Evolutionary conservation across 1,139 yeast genomes (phyloP).

Genomic region (Nakaseomyces uthaithaninus): DNA sequence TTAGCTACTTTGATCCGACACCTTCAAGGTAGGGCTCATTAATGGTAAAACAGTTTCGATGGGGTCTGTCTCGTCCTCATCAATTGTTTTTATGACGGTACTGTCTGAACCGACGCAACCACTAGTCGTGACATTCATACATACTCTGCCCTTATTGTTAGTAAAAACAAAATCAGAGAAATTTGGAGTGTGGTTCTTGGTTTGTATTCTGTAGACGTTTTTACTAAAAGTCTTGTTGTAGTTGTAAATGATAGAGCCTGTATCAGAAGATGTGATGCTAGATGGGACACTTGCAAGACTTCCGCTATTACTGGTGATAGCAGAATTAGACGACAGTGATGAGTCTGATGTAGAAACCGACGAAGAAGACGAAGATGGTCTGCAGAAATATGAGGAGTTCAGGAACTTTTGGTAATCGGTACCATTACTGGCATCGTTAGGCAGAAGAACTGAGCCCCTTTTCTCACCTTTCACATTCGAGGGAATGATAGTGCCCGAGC

Average conservation of each 20-base stretch:
- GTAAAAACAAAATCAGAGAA: neutral
- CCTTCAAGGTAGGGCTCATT: neutral
- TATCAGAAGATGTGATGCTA: slow-evolving; percentile 1
- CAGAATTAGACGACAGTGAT: neutral
- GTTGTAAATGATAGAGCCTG: neutral
- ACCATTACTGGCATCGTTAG: slow-evolving; percentile 9
- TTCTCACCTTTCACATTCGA: too few species aligned
- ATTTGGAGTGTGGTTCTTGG: neutral
- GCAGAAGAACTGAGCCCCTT: slow-evolving; percentile 2
- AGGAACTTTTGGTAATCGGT: slow-evolving; percentile 24
- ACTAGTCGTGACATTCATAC: too few species aligned
- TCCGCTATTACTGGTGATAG: neutral
- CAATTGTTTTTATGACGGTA: neutral
- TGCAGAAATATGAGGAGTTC: slow-evolving; percentile 24
- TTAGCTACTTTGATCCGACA: neutral
- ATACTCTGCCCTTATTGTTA: neutral
- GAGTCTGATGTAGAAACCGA: slow-evolving; percentile 4
- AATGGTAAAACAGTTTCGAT: neutral
- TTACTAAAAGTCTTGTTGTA: slow-evolving; percentile 1
- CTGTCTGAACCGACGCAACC: neutral
- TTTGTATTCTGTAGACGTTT: neutral
- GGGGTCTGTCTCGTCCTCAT: neutral
- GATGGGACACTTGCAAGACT: slow-evolving; percentile 6
- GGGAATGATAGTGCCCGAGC: neutral
- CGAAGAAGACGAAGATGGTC: slow-evolving; percentile 7